phyloP scores from a whole-genome alignment of 78 protist species.

The Corallochytrium limacisporum region DNA sequence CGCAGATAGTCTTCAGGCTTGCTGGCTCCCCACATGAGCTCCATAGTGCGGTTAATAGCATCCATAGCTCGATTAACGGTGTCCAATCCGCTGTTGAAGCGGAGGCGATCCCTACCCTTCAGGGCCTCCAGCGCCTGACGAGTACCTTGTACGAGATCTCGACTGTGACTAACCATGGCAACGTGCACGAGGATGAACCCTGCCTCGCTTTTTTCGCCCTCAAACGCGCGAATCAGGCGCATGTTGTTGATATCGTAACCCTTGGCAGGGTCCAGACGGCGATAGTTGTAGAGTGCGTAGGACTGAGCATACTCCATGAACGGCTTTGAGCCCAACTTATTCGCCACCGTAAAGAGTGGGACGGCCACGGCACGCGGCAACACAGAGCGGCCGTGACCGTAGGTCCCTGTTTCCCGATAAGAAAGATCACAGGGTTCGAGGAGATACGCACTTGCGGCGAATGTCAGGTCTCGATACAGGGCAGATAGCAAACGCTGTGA shows the following conservation, averaged over 20 bases:
- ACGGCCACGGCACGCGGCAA: not conserved
- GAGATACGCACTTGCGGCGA: not conserved
- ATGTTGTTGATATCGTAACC: not conserved
- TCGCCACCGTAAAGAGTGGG: not conserved
- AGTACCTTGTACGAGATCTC: no score
- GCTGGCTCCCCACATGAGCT: not conserved
- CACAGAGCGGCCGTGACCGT: not conserved
- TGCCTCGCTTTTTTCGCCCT: not conserved
- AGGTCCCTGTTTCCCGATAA: not conserved
- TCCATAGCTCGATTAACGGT: no score
- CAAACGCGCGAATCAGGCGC: not conserved
- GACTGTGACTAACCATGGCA: not conserved
- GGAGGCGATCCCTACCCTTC: no score
- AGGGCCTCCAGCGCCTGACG: no score
- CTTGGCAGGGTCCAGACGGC: not conserved
- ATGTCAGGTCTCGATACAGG: not conserved
- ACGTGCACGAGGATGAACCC: not conserved
- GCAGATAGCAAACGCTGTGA: not conserved
- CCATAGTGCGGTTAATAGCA: not conserved
- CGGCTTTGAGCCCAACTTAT: not conserved
- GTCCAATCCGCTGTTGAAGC: no score
- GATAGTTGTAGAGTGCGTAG: not conserved
- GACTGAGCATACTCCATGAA: not conserved
- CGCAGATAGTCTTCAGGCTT: not conserved
- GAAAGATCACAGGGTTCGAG: not conserved